A percentile compares a stretch with the other conserved stretches of the same genome.
Evolutionary conservation across 192 early-diverging fungal genomes (phyloP).

Genomic region (Backusella parvicylindrica): DNA sequence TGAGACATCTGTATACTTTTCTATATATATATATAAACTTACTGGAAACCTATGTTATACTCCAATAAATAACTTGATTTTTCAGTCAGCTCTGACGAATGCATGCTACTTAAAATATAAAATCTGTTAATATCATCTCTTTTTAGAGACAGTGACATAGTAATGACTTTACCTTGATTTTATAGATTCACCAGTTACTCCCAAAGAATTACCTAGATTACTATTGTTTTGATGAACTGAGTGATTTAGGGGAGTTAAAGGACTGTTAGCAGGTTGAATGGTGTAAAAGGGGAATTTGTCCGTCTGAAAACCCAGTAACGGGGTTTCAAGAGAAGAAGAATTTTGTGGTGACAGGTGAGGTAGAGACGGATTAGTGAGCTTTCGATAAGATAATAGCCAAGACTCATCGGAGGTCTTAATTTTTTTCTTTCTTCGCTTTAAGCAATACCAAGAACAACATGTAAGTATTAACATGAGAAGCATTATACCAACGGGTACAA

Average conservation of each 20-base stretch:
- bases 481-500: slow-evolving; percentile 9
- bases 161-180: not conserved
- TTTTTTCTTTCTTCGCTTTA: not conserved
- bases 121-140: not conserved
- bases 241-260: not conserved
- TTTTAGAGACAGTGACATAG: not conserved
- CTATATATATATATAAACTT: too few species aligned
- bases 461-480: not conserved
- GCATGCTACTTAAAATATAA: not conserved
- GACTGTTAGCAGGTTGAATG: not conserved
- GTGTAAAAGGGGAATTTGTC: not conserved
- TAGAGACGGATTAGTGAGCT: not conserved
- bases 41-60: slow-evolving; percentile 6
- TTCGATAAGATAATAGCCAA: not conserved
- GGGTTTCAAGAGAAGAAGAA: not conserved
- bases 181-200: not conserved
- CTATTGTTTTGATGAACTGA: not conserved
- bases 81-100: not conserved
- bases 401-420: not conserved
- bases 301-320: not conserved
- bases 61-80: not conserved
- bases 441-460: not conserved
- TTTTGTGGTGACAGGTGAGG: not conserved
- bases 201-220: not conserved
- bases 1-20: not conserved